A percentile compares a stretch with the other conserved stretches of the same genome.
Conservation (phyloP, 768 basidiomycete species). For the Trametes punicea region DNA sequence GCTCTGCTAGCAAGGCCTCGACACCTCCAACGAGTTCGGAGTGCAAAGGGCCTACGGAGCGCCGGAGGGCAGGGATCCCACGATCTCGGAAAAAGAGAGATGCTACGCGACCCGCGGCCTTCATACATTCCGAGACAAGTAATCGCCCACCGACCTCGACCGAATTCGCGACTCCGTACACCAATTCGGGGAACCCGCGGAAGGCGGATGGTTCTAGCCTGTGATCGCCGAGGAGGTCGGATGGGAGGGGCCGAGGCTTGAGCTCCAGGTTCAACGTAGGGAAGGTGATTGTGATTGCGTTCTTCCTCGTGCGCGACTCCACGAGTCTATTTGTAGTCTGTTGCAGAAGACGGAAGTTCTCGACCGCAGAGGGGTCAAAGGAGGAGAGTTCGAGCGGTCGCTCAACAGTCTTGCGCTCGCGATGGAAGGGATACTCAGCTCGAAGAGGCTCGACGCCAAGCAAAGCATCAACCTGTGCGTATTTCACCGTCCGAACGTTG, state of each 20-base stretch:
- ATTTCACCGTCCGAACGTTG: conserved; percentile 62
- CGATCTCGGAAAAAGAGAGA: conserved; percentile 67
- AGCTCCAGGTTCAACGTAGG: conserved; percentile 28
- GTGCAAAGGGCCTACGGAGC: conserved; percentile 37
- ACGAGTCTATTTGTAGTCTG: conserved; percentile 22
- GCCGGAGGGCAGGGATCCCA: conserved; percentile 61
- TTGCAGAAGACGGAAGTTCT: conserved; percentile 33
- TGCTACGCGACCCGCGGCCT: conserved; percentile 70
- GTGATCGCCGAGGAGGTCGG: not conserved
- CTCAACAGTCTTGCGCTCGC: conserved; percentile 15
- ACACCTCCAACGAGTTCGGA: conserved; percentile 33
- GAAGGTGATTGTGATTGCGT: conserved; percentile 25
- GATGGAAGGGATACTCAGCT: conserved; percentile 43
- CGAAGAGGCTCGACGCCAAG: conserved; percentile 31
- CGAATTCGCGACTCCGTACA: conserved; percentile 41
- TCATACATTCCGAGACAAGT: conserved; percentile 80
- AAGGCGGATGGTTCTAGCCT: conserved; percentile 3
- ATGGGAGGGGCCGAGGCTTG: conserved; percentile 31
- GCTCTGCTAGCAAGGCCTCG: conserved; percentile 44
- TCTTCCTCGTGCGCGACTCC: conserved; percentile 15
- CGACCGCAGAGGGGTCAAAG: conserved; percentile 1
- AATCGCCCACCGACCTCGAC: conserved; percentile 42
- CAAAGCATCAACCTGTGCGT: conserved; percentile 60
- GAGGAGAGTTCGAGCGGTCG: too few species aligned
- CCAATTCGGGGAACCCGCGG: conserved; percentile 48